phyloP scores from a whole-genome alignment of 768 basidiomycete species.

The Lentinula raphanica region DNA sequence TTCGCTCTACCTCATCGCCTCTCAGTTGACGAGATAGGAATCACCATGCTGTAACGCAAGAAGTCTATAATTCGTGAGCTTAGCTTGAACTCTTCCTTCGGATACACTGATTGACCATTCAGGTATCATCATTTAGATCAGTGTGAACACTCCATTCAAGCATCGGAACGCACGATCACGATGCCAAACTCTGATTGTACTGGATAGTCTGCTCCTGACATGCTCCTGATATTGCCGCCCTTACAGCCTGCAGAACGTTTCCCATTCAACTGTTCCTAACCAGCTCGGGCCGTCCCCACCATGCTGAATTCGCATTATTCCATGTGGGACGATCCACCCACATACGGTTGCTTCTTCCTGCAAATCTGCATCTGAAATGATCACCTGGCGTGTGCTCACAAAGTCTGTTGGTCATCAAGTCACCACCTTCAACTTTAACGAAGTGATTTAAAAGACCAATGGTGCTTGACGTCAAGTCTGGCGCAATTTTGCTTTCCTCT shows the following conservation, averaged over 20 bases:
- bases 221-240: too few relatives aligned
- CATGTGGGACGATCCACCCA: neutral
- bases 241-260: too few relatives aligned
- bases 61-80: too few relatives aligned
- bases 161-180: too few relatives aligned
- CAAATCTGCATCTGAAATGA: neutral
- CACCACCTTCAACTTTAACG: neutral
- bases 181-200: too few relatives aligned
- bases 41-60: too few relatives aligned
- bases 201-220: too few relatives aligned
- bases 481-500: neutral
- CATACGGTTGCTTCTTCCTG: neutral
- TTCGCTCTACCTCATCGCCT: neutral
- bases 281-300: neutral
- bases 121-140: too few relatives aligned
- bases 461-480: neutral
- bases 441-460: neutral
- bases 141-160: too few relatives aligned
- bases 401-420: neutral
- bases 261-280: neutral
- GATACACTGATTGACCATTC: too few relatives aligned
- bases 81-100: too few relatives aligned
- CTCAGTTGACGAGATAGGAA: too few relatives aligned
- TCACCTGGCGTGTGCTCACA: neutral
- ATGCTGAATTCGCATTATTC: neutral